Base-by-base conservation (phyloP, 2,329 filamentous ascomycete genomes). In the Leptographium flavum region DNA sequence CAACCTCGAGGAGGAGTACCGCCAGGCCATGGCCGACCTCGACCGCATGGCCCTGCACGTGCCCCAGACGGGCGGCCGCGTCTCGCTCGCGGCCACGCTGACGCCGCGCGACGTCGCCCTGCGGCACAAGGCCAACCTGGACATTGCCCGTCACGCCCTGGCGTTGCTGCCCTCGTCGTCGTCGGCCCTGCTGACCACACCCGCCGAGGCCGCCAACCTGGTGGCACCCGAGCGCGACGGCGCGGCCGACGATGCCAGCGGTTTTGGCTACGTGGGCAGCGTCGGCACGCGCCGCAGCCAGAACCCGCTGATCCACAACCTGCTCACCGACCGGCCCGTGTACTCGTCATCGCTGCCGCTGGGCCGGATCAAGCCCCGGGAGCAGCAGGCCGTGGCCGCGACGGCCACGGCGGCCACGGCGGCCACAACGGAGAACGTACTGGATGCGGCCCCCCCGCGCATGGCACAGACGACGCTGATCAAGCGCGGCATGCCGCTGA, bases 281-380 rank as follows among this genome's bases (percentile, higher is more conserved):
- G 73, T 76, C 3, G 69, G 67, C 21, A 77, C 73, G 0, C 64
- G 73, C 47, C 67, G 65, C 39, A 69, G 67, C 46, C 71, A 74
- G 56, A 98, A 98, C 55, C 87, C 88, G 0, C 68, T 98, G 2
- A 92, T 98, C 39, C 87, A 98, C 63, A 96, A 95, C 55, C 76
- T 98, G 1, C 73, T 98, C 10, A 98, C 92, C 2, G 92, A 98
- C 63, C 93, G 94, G 56, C 90, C 92, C 0, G 75, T 88, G 14
- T 83, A 87, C 52, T 96, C 92, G 1, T 92, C 92, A 1, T 98
- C 92, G 1, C 69, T 98, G 0, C 92, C 92, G 0, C 71, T 79
- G 7, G 75, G 79, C 35, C 73, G 84, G 41, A 72, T 87, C 28
- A 65, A 60, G 46, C 56, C 63, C n/a, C 43, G 33, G 40, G 14